Conservation (phyloP, 2,329 filamentous ascomycete species). For the Colletotrichum tanaceti region DNA sequence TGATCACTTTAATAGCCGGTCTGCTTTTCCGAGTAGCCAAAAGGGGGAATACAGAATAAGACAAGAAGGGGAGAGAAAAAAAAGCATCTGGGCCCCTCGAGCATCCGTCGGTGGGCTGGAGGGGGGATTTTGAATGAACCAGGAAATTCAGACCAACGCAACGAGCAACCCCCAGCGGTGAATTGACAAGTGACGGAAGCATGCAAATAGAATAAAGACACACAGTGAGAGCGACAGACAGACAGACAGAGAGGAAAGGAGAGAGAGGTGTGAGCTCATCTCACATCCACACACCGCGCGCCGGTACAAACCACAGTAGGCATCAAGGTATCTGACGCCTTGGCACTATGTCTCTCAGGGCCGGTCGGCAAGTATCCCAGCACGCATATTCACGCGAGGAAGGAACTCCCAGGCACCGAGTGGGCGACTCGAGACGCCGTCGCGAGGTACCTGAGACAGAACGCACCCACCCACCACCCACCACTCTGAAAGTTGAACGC, state of each 20-base stretch:
- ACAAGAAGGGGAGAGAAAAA: background rate
- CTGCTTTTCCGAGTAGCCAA: background rate
- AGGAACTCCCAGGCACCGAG: slow-evolving; percentile 25
- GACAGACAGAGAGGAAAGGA: background rate
- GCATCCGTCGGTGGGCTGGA: slow-evolving; percentile 33
- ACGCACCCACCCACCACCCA: slow-evolving; percentile 2
- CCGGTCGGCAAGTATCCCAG: background rate
- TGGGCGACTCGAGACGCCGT: slow-evolving; percentile 12
- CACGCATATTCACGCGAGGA: background rate
- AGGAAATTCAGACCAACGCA: slow-evolving; percentile 30
- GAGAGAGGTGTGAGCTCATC: slow-evolving; percentile 40
- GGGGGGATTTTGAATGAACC: slow-evolving; percentile 38
- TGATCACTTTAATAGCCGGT: background rate
- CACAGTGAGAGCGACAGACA: background rate
- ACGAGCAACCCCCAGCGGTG: slow-evolving; percentile 20
- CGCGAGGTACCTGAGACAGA: slow-evolving; percentile 28
- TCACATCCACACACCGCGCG: slow-evolving; percentile 22
- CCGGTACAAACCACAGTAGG: background rate
- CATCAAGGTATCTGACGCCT: slow-evolving; percentile 21
- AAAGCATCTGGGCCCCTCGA: slow-evolving; percentile 5
- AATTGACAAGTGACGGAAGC: slow-evolving; percentile 40
- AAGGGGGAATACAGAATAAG: background rate
- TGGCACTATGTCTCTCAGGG: slow-evolving; percentile 21
- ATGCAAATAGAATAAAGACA: slow-evolving; percentile 20
- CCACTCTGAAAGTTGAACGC: slow-evolving; percentile 9